Conservation (phyloP, 768 basidiomycete species). For the Mycena galopus region DNA sequence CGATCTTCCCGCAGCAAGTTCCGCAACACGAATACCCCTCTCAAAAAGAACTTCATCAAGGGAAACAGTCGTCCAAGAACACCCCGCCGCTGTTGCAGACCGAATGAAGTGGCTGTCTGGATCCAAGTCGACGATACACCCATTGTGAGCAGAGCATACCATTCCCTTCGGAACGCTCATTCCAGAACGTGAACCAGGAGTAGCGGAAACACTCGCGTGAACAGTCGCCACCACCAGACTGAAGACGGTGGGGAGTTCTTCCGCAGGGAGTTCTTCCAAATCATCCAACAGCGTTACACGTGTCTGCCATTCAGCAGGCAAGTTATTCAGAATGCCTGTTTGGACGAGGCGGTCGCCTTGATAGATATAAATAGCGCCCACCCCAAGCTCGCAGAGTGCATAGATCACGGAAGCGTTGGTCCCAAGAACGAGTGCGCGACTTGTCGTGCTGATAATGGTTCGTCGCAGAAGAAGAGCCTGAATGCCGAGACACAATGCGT, state of each 20-base stretch:
- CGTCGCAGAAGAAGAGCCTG: no score
- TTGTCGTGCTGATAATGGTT: no score
- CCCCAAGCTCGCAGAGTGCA: no score
- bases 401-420: no score
- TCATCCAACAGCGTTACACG: neutral
- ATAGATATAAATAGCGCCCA: neutral
- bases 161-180: neutral
- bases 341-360: neutral
- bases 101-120: neutral
- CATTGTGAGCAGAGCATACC: neutral
- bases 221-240: neutral
- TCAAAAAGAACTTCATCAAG: neutral
- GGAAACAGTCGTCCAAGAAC: neutral
- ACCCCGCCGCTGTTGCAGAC: neutral
- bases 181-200: neutral
- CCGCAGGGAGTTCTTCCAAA: neutral
- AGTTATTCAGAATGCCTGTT: neutral
- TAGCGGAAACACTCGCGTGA: no score
- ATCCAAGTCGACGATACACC: neutral
- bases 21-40: neutral
- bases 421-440: no score
- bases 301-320: neutral
- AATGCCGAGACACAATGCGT: no score
- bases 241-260: no score
- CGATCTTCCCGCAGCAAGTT: neutral